Percentiles rank a stretch among this genome's conserved stretches.
phyloP scores from a whole-genome alignment of 108 stramenopile genomes.

The Pseudonitzschia pungens region DNA sequence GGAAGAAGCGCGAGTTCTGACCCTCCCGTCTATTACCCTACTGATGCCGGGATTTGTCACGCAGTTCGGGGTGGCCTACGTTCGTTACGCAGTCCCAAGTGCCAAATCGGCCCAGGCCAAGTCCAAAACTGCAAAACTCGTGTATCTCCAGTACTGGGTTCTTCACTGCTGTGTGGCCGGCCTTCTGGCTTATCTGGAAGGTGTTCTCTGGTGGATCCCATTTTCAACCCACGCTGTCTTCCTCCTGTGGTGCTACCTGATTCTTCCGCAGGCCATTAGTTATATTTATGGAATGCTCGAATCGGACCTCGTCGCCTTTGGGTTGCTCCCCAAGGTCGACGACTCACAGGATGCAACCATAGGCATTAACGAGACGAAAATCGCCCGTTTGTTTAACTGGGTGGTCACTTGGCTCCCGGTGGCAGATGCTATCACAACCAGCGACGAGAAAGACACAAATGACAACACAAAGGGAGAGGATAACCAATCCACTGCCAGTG shows the following conservation, averaged over 20 bases:
- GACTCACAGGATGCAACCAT: background rate
- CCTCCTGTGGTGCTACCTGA: slow-evolving; percentile 63
- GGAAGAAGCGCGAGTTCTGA: slow-evolving; percentile 55
- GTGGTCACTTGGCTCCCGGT: slow-evolving; percentile 22
- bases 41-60: slow-evolving; percentile 82
- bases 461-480: background rate
- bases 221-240: slow-evolving; percentile 71
- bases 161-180: slow-evolving; percentile 50
- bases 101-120: slow-evolving; percentile 50
- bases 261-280: slow-evolving; percentile 48
- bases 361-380: slow-evolving; percentile 20
- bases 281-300: slow-evolving; percentile 51
- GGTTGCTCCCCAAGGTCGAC: slow-evolving; percentile 37
- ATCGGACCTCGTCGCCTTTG: slow-evolving; percentile 60
- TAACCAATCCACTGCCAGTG: background rate
- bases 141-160: slow-evolving; percentile 80
- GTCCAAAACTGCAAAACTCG: slow-evolving; percentile 25
- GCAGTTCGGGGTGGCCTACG: slow-evolving; percentile 72
- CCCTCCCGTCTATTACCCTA: slow-evolving; percentile 70
- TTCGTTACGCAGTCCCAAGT: slow-evolving; percentile 62
- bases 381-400: slow-evolving; percentile 19
- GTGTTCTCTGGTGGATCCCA: slow-evolving; percentile 76
- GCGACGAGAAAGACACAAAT: background rate
- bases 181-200: slow-evolving; percentile 45
- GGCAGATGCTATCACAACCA: background rate